Conservation (phyloP, 441 rosid genomes). For the Brassica hybrid region DNA sequence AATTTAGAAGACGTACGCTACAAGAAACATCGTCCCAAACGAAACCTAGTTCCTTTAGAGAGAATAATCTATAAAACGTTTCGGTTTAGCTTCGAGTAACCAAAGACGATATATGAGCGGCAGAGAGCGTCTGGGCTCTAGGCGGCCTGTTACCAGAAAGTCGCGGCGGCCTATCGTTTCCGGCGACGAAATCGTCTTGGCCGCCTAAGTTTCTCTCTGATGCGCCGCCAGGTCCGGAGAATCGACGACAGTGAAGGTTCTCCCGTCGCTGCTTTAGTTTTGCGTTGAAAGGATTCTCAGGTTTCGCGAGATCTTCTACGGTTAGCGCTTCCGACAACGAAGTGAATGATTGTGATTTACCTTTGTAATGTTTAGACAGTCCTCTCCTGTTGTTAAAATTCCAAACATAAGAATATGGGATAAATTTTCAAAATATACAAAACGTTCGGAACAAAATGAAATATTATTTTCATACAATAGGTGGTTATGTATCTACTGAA, state of each 20-base stretch:
- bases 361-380: constrained; percentile 47
- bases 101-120: constrained; percentile 40
- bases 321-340: constrained; percentile 34
- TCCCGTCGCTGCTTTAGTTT: constrained; percentile 44
- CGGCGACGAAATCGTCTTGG: constrained; percentile 24
- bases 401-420: not conserved
- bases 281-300: constrained; percentile 46
- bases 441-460: not conserved
- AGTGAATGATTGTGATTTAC: constrained; percentile 49
- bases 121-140: constrained; percentile 42
- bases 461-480: too few relatives aligned
- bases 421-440: not conserved
- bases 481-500: not conserved
- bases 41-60: constrained; percentile 11
- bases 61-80: not conserved
- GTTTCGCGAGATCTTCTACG: constrained; percentile 46
- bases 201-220: constrained; percentile 28
- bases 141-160: constrained; percentile 35
- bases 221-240: constrained; percentile 32
- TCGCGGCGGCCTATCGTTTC: constrained; percentile 31
- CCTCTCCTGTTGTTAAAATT: constrained; percentile 35
- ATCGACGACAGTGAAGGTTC: constrained; percentile 27
- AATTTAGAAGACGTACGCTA: not conserved
- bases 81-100: constrained; percentile 33
- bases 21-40: constrained; percentile 21